Evolutionary conservation across 371 early-diverging fungal genomes (phyloP).

Genomic region (Haplosporangium sp.): DNA sequence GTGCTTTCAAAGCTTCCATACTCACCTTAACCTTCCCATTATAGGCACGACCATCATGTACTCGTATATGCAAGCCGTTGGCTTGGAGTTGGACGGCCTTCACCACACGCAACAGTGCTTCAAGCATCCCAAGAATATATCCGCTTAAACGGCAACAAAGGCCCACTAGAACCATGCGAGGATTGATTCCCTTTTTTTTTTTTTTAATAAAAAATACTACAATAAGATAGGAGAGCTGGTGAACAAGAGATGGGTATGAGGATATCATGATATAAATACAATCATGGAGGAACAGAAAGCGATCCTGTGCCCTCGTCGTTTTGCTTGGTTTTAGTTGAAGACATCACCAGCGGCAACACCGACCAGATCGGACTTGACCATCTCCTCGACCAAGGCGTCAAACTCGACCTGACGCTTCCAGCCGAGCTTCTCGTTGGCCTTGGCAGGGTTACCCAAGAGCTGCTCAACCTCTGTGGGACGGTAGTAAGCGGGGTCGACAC

Average conservation of each 20-base stretch:
- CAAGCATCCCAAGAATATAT: constrained; percentile 9
- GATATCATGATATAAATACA: background rate
- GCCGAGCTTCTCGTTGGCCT: constrained; percentile 75
- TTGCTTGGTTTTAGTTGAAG: constrained; percentile 25
- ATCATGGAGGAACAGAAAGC: background rate
- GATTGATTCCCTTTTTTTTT: too few relatives aligned
- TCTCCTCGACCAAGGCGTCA: constrained; percentile 77
- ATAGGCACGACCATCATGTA: constrained; percentile 46
- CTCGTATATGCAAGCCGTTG: constrained; percentile 37
- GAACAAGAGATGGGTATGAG: background rate
- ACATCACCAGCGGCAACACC: constrained; percentile 51
- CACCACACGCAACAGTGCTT: constrained; percentile 26
- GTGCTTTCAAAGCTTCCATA: too few relatives aligned
- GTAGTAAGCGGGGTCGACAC: constrained; percentile 83
- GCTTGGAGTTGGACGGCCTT: constrained; percentile 24
- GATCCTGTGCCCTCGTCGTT: too few relatives aligned
- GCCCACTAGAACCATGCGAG: too few relatives aligned
- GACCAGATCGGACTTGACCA: constrained; percentile 78
- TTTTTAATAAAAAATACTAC: background rate
- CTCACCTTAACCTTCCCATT: background rate
- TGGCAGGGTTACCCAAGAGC: constrained; percentile 82
- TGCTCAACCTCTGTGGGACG: constrained; percentile 90
- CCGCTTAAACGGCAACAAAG: background rate
- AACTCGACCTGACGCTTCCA: constrained; percentile 82
- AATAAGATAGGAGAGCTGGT: background rate